These are phyloP conservation scores for Phyllostachys edulis DNA, from an alignment of 176 grass and related monocot species.

Conservation along the genomic window DNA sequence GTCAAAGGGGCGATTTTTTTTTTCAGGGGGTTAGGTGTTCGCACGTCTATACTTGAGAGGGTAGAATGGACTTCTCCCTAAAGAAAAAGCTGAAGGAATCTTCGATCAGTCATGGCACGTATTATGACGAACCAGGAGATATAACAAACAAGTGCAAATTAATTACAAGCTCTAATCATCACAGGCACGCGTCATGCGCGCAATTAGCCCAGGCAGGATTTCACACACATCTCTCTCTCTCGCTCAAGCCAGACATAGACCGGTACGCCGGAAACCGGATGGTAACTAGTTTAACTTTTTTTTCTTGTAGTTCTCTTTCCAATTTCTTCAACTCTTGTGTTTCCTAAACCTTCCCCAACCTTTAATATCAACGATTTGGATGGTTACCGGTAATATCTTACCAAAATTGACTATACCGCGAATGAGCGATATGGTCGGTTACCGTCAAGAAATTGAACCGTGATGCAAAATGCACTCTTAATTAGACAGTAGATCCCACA, in stretches of 20 bases:
- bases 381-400: neutral
- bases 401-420: neutral
- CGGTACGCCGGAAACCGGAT: neutral
- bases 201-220: too few species aligned
- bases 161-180: neutral
- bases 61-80: too few species aligned
- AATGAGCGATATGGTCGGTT: neutral
- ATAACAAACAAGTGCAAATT: neutral
- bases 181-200: neutral
- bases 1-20: too few species aligned
- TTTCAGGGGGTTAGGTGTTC: too few species aligned
- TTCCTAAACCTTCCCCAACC: neutral
- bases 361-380: neutral
- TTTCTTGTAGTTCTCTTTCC: neutral
- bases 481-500: neutral
- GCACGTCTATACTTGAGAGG: too few species aligned
- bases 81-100: conserved; percentile 2
- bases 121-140: neutral
- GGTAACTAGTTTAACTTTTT: neutral
- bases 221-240: too few species aligned
- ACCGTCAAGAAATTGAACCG: neutral
- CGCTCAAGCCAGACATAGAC: too few species aligned
- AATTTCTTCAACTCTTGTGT: neutral
- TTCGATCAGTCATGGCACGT: neutral
- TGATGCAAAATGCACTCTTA: neutral